Evolutionary conservation across 257 asterid genomes (phyloP), one percentile per base, ranked within the genome.

Genomic region (Nicotiana benthamiana): DNA sequence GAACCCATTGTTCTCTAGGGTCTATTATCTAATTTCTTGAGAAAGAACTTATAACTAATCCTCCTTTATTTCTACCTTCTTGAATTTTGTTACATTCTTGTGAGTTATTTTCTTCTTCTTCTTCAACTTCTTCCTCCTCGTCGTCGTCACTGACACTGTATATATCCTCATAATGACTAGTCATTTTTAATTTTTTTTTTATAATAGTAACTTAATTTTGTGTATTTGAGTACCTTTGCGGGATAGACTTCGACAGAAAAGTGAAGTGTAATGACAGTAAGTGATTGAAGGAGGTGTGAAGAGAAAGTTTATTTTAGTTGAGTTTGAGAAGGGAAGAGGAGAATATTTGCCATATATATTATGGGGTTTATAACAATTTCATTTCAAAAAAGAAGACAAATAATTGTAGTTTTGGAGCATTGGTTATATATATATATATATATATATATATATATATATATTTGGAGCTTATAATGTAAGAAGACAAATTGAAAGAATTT

Each of bases 1-100:
- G 70, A 32, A 77, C 81, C 81, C 74, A 77, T 26, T 60, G 67
- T 2, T 74, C 59, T 32, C 28, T 77, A 40, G 81, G 74, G 59
- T 77, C 59, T n/a, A 77, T 36, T 26, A 77, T 4, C 43, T 79
- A 64, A 8, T 9, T 74, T 48, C 61, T 46, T 48, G 79, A 74
- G 5, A 74, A 74, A 32, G 34, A 66, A 9, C 27, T 27, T 48
- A 63, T 2, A 3, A 70, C 20, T 70, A 74, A 48, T 72, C 60
- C 60, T 12, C 48, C 11, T 72, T 3, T 46, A 11, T 46, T 46
- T 32, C 82, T 34, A 0, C 22, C 18, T 43, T 62, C 59, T 3
- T 64, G 77, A 16, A 7, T 26, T 53, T 56, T 22, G 5, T 32
- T 46, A 17, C 28, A 62, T 12, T 65, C 61, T 7, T 22, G n/a